Base-by-base conservation (phyloP, 306 rosid genomes). In the Benincasa hispida region DNA sequence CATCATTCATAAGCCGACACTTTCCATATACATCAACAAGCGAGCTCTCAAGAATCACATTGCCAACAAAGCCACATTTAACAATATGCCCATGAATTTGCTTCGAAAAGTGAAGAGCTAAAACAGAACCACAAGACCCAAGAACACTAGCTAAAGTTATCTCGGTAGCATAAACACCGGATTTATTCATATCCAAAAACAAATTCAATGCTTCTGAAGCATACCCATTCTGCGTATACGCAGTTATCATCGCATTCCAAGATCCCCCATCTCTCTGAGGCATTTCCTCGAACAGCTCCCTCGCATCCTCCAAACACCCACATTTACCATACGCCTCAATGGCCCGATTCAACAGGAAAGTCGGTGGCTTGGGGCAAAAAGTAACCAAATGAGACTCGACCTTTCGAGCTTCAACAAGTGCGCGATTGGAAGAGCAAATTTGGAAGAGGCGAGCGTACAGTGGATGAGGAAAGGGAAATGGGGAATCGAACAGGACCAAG, bases 281-380 rank as follows among this genome's bases (percentile, higher is more conserved):
- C 97, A 91, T 91, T 89, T 91, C 91, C 51, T 91, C 91, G 79
- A 91, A 89, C 84, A 91, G 61, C 80, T 85, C 89, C 34, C 84
- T 24, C 0, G 94, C 92, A 53, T 91, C 92, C 3, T 67, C 86
- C n/a, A 91, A 63, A 57, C 60, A 89, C 27, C 87, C 84, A 34
- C 92, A 91, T 88, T 80, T 86, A 0, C 85, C 90, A 6, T 86
- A 91, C 0, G 94, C 14, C 13, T 91, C 97, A 8, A 89, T 87
- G 25, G 86, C 92, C 21, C 92, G 90, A 75, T 91, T 91, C 65
- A 88, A 78, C 41, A 91, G 89, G 79, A 88, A 91, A 32, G 79
- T 51, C 14, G 89, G 91, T 0, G 97, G 91, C 4, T 67, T 73
- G 4, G 85, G 87, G 7, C 81, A 72, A 82, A 87, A 89, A 12